Conservation (phyloP, 1,284 basidiomycete species). For the Abortiporus biennis region DNA sequence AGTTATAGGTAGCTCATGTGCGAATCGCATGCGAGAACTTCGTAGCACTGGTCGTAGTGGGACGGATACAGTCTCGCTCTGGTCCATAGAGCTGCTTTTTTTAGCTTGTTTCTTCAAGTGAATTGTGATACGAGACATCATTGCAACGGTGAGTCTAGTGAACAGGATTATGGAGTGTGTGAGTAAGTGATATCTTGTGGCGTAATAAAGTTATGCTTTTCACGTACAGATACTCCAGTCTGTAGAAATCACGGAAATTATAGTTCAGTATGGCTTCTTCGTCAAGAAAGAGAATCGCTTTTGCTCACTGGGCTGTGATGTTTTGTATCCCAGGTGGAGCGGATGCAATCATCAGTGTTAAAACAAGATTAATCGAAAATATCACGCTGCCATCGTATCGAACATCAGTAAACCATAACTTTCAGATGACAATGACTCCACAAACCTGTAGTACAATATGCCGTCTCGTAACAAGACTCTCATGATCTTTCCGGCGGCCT, state of each 20-base stretch:
- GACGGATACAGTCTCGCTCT: not conserved
- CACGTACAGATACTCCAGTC: slow-evolving; percentile 45
- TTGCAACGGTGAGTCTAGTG: slow-evolving; percentile 13
- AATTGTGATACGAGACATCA: slow-evolving; percentile 17
- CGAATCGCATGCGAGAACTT: not conserved
- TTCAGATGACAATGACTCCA: not conserved
- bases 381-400: slow-evolving; percentile 34
- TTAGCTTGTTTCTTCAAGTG: slow-evolving; percentile 14
- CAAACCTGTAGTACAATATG: slow-evolving; percentile 46
- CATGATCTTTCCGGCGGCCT: slow-evolving; percentile 35
- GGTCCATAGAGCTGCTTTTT: not conserved
- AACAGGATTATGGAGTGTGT: not conserved
- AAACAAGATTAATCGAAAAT: slow-evolving; percentile 41
- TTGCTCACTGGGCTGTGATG: slow-evolving; percentile 47
- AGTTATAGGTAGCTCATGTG: not conserved
- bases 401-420: not conserved
- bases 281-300: no score
- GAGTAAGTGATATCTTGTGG: not conserved
- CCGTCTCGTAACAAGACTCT: slow-evolving; percentile 46
- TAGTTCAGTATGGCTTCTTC: no score
- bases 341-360: slow-evolving; percentile 46
- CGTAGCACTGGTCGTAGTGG: not conserved
- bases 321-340: slow-evolving; percentile 41
- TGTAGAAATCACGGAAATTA: no score
- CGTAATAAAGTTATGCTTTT: not conserved